Evolutionary conservation across 306 rosid genomes (phyloP), one percentile per base, ranked within the genome.

Genomic region (Myrica gale): DNA sequence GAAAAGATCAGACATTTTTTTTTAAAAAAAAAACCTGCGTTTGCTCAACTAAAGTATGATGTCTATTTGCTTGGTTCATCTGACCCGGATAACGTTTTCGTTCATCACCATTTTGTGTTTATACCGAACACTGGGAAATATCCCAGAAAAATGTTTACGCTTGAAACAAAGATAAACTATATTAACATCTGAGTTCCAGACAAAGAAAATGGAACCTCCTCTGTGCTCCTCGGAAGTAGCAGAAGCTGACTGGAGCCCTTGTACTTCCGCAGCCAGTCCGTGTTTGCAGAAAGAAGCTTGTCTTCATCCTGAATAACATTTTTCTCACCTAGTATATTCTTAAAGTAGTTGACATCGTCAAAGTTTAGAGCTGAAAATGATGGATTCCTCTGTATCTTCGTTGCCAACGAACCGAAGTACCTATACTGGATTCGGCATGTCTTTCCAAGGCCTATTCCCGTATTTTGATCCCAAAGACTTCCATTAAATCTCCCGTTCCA

Each of bases 231-330:
- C 52, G 98, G 98, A 48, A 71, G 91, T 52, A 94, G 85, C 72
- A 94, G 75, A 66, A 92, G 93, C 81, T 86, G 86, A 78, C 98
- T 92, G 19, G 91, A 85, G 48, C 98, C 98, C 85, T 82, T 89
- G 50, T 85, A 94, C 76, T 94, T 94, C 26, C 82, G 83, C 97
- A 94, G 68, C 98, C 98, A 94, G 80, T 94, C 98, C 51, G 90
- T 84, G 76, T 94, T 94, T n/a, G 91, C 96, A 80, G 76, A 57
- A 15, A 13, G 48, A 39, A 94, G 90, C 92, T 86, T 79, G 56
- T 94, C 97, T 74, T 92, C 91, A 74, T 94, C 97, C 82, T 85
- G 90, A 42, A 94, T 72, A 16, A 92, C 98, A 84, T 80, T 89
- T 79, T 92, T 94, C 60, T 75, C 84, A 17, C 97, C 98, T 71